Percentiles rank a stretch among this genome's conserved stretches.
phyloP scores from a whole-genome alignment of 2,329 filamentous ascomycete genomes.

The Xylariales sp. region DNA sequence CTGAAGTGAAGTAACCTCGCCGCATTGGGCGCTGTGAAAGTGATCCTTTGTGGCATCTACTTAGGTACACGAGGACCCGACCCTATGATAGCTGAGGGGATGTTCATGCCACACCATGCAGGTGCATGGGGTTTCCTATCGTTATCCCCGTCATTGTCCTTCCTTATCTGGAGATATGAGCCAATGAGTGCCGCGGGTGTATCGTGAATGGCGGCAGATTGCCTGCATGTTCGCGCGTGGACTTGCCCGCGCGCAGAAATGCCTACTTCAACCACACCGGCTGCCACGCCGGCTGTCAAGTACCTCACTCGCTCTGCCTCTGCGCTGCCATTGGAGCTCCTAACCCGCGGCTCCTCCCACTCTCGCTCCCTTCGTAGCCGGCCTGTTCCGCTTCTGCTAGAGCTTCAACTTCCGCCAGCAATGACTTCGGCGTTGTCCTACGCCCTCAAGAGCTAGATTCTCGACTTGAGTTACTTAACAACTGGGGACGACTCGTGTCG shows the following conservation, averaged over 20 bases:
- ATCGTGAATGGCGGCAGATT: constrained; percentile 26
- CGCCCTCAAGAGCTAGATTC: neutral
- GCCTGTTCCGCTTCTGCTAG: constrained; percentile 21
- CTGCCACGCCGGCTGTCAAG: constrained; percentile 5
- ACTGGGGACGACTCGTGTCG: neutral
- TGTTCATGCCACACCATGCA: constrained; percentile 23
- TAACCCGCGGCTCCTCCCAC: constrained; percentile 23
- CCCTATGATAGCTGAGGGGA: constrained; percentile 8
- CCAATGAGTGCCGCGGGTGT: constrained; percentile 27
- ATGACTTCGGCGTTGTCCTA: constrained; percentile 29
- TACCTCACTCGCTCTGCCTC: constrained; percentile 15
- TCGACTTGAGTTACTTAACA: constrained; percentile 13
- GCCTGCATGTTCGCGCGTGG: constrained; percentile 29
- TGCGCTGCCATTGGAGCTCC: constrained; percentile 1
- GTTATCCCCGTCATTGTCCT: constrained; percentile 31
- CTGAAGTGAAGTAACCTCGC: neutral
- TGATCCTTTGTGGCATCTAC: constrained; percentile 20
- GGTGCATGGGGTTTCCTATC: constrained; percentile 24
- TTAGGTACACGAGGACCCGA: constrained; percentile 25
- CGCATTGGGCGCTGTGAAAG: neutral
- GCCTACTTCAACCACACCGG: constrained; percentile 10
- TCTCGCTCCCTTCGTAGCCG: constrained; percentile 14
- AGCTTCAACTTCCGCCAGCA: constrained; percentile 12
- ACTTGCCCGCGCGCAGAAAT: constrained; percentile 11
- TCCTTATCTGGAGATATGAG: constrained; percentile 33